phyloP scores from a whole-genome alignment of 2,329 filamentous ascomycete species.

The Alternaria infectoria region DNA sequence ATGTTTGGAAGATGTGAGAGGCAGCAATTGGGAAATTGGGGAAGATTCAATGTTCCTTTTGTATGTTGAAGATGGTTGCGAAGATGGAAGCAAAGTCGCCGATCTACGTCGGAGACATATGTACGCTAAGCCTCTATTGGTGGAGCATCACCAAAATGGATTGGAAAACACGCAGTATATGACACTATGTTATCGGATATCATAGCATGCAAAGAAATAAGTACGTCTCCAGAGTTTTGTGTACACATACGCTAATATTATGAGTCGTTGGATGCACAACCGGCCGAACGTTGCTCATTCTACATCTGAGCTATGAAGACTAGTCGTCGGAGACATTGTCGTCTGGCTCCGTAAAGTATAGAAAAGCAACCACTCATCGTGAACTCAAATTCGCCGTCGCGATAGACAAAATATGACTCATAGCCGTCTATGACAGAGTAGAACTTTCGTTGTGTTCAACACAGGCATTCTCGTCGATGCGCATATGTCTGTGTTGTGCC shows the following conservation, averaged over 20 bases:
- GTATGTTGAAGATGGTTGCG: background rate
- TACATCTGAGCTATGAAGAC: background rate
- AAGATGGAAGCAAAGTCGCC: slow-evolving; percentile 17
- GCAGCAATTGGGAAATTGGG: background rate
- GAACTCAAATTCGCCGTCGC: background rate
- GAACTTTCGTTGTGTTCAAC: background rate
- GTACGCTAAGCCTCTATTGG: slow-evolving; percentile 22
- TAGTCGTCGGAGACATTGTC: background rate
- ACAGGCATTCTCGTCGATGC: background rate
- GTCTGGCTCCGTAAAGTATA: background rate
- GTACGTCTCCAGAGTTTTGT: background rate
- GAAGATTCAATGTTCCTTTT: background rate
- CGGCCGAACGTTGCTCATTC: background rate
- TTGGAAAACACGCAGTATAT: background rate
- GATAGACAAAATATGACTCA: background rate
- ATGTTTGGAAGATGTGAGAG: background rate
- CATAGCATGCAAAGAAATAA: background rate
- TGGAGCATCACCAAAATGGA: background rate
- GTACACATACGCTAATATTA: slow-evolving; percentile 10
- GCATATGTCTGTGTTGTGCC: background rate
- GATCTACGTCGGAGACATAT: slow-evolving; percentile 23
- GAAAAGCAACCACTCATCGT: background rate
- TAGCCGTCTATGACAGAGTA: background rate
- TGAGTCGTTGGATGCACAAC: background rate
- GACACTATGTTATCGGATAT: background rate